Evolutionary conservation across 495 filamentous ascomycete genomes (phyloP).

Genomic region (Collariella sp.): DNA sequence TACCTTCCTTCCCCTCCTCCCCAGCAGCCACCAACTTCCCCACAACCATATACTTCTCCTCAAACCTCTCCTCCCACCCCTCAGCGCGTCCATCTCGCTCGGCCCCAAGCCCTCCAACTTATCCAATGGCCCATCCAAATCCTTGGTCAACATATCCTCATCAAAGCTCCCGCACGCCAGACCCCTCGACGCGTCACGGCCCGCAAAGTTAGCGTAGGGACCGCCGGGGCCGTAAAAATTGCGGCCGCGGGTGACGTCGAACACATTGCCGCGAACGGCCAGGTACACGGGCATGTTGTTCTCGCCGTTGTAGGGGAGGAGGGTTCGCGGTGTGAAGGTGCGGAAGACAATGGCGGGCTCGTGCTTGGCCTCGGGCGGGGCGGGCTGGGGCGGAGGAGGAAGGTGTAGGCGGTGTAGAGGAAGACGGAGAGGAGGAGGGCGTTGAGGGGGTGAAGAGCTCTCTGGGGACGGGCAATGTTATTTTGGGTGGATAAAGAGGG

Average conservation of each 20-base stretch:
- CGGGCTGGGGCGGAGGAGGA: slow-evolving; percentile 48
- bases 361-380: slow-evolving; percentile 51
- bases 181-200: slow-evolving; percentile 85
- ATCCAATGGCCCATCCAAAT: slow-evolving; percentile 80
- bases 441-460: slow-evolving; percentile 73
- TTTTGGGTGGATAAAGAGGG: slow-evolving; percentile 10
- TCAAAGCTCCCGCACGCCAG: slow-evolving; percentile 91
- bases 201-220: slow-evolving; percentile 89
- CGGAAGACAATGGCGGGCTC: slow-evolving; percentile 73
- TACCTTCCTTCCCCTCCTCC: slow-evolving; percentile 27
- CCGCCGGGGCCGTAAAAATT: slow-evolving; percentile 94
- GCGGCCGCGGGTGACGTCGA: slow-evolving; percentile 74
- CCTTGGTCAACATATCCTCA: slow-evolving; percentile 90
- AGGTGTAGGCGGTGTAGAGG: slow-evolving; percentile 58
- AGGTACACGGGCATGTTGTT: slow-evolving; percentile 70
- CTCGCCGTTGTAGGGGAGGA: slow-evolving; percentile 80
- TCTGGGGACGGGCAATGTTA: slow-evolving; percentile 34
- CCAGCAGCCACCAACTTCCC: slow-evolving; percentile 65
- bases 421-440: slow-evolving; percentile 62
- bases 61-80: slow-evolving; percentile 89
- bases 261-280: slow-evolving; percentile 75
- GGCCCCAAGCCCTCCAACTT: slow-evolving; percentile 61
- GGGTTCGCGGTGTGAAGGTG: slow-evolving; percentile 78
- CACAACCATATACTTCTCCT: slow-evolving; percentile 88
- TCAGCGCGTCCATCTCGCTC: slow-evolving; percentile 75